These are phyloP conservation scores for Blastocystis sp. DNA, from an alignment of 352 stramenopile genomes.

Conservation along the genomic window DNA sequence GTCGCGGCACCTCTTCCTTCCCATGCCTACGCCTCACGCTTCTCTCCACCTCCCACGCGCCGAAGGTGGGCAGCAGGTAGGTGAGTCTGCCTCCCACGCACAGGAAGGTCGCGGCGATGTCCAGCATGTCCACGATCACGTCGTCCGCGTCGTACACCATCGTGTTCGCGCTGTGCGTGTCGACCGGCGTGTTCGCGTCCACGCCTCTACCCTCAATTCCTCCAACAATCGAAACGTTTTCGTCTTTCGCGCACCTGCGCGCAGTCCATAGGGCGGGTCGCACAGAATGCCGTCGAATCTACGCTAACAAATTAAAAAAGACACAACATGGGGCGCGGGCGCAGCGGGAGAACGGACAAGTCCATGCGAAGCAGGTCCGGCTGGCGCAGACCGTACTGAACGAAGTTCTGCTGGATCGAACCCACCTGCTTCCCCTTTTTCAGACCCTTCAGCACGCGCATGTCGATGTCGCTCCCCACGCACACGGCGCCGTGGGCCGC, in stretches of 20 bases:
- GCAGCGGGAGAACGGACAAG: constrained; percentile 78
- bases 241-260: constrained; percentile 86
- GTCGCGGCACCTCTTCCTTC: constrained; percentile 8
- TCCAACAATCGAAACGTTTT: constrained; percentile 72
- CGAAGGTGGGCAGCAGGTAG: constrained; percentile 81
- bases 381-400: constrained; percentile 85
- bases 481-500: constrained; percentile 83
- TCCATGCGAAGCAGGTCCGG: constrained; percentile 91
- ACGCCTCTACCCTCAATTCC: not conserved
- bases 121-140: constrained; percentile 92
- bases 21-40: not conserved
- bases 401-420: constrained; percentile 80
- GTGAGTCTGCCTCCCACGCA: constrained; percentile 79
- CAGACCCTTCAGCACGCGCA: constrained; percentile 87
- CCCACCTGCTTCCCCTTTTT: constrained; percentile 75
- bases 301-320: not conserved
- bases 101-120: constrained; percentile 81
- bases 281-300: constrained; percentile 85
- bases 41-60: constrained; percentile 74
- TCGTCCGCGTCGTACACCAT: constrained; percentile 89
- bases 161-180: constrained; percentile 89
- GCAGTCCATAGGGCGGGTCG: constrained; percentile 87
- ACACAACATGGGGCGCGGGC: constrained; percentile 34
- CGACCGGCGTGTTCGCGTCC: not conserved
- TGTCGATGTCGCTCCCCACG: constrained; percentile 93